A percentile compares a stretch with the other conserved stretches of the same genome.
Evolutionary conservation across 805 yeast species (phyloP).

Genomic region (Candida boidinii): DNA sequence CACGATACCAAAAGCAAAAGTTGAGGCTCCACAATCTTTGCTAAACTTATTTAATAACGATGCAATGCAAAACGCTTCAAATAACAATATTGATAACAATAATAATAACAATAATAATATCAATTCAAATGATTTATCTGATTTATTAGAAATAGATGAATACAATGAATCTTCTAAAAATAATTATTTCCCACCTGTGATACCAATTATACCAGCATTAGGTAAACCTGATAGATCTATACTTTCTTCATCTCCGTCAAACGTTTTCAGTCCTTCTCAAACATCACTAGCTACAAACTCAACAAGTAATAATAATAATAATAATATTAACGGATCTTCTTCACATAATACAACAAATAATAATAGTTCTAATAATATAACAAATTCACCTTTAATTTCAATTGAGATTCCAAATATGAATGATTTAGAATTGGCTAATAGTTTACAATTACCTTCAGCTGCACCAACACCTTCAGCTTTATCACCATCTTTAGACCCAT

Average conservation of each 20-base stretch:
- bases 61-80: conserved; percentile 22
- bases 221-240: too few relatives aligned
- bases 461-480: conserved; percentile 1
- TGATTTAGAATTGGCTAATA: conserved; percentile 24
- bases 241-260: too few relatives aligned
- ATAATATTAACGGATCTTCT: too few relatives aligned
- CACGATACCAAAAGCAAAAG: too few relatives aligned
- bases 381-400: conserved; percentile 50
- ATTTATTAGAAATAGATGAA: conserved; percentile 1
- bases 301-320: too few relatives aligned
- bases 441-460: background rate
- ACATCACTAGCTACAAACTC: too few relatives aligned
- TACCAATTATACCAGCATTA: background rate
- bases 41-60: conserved; percentile 59
- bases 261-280: too few relatives aligned
- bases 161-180: conserved; percentile 1
- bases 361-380: too few relatives aligned
- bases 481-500: conserved; percentile 2
- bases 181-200: background rate
- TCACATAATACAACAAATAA: too few relatives aligned
- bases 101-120: conserved; percentile 4
- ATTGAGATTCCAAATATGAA: conserved; percentile 69
- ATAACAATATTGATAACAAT: conserved; percentile 3
- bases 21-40: conserved; percentile 66
- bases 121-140: conserved; percentile 2